Percentiles rank a stretch among this genome's conserved stretches.
These are phyloP conservation scores for Canna indica DNA, from an alignment of 176 grass and related monocot species.

Conservation along the genomic window DNA sequence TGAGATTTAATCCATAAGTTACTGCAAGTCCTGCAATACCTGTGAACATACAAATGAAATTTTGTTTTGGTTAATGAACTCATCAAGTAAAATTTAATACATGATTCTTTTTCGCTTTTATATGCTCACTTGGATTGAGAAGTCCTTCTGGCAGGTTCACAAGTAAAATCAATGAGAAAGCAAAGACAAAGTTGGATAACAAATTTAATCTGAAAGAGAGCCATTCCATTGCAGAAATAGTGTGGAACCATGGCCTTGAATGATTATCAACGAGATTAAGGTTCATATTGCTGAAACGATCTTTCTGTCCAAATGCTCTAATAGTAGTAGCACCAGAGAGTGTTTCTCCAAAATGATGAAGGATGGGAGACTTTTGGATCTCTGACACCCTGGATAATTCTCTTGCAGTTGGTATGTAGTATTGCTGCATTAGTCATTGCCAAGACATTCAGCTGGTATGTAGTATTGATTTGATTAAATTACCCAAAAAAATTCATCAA, in stretches of 20 bases:
- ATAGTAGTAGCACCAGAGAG: constrained; percentile 79
- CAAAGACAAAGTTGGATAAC: constrained; percentile 87
- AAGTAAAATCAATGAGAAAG: constrained; percentile 75
- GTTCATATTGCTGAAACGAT: constrained; percentile 76
- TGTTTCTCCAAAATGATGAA: constrained; percentile 91
- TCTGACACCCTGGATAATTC: constrained; percentile 68
- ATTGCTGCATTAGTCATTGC: constrained; percentile 48
- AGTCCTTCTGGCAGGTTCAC: constrained; percentile 94
- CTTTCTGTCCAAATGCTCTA: constrained; percentile 76
- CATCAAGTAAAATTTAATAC: neutral
- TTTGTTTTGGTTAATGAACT: neutral
- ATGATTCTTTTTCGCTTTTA: neutral
- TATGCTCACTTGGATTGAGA: constrained; percentile 82
- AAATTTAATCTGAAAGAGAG: constrained; percentile 85
- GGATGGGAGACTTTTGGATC: constrained; percentile 93
- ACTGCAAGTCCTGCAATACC: constrained; percentile 95
- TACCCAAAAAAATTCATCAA: no score
- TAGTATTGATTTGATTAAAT: no score
- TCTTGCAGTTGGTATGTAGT: constrained; percentile 87
- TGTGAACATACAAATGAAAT: constrained; percentile 28
- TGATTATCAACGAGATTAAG: constrained; percentile 56
- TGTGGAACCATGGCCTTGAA: constrained; percentile 90
- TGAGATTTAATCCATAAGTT: constrained; percentile 92
- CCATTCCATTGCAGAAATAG: constrained; percentile 72
- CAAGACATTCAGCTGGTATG: constrained; percentile 24